Percentiles rank a stretch among this genome's conserved stretches.
Conservation (phyloP, 148 eudicot species). For the Chenopodium album region DNA sequence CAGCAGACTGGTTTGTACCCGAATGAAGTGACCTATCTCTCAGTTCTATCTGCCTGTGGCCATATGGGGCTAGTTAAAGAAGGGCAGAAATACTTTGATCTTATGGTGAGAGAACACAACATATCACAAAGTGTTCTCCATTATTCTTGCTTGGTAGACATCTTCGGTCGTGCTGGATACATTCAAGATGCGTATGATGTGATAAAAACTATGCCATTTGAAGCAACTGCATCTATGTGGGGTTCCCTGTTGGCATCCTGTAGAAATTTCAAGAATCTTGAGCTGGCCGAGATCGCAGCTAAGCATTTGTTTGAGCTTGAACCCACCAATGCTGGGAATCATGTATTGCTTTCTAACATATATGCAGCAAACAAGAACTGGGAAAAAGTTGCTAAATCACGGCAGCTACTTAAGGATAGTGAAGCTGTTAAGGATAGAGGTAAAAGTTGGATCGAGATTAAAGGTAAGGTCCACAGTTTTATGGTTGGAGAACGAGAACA, state of each 20-base stretch:
- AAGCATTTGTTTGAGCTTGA: conserved; percentile 63
- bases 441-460: conserved; percentile 69
- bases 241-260: conserved; percentile 71
- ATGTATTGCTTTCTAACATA: conserved; percentile 64
- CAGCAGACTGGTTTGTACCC: conserved; percentile 60
- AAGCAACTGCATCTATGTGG: conserved; percentile 74
- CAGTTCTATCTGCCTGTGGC: conserved; percentile 19
- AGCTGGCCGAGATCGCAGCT: conserved; percentile 72
- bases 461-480: conserved; percentile 59
- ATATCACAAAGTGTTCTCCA: conserved; percentile 53
- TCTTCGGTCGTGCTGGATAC: conserved; percentile 62
- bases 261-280: conserved; percentile 49
- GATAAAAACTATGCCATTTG: conserved; percentile 61
- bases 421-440: conserved; percentile 58
- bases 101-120: conserved; percentile 48
- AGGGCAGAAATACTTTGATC: conserved; percentile 32
- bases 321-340: conserved; percentile 75
- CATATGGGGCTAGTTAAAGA: no score
- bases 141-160: conserved; percentile 73
- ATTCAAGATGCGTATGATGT: conserved; percentile 55
- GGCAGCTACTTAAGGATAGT: conserved; percentile 55
- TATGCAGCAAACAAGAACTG: conserved; percentile 65
- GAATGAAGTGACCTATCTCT: conserved; percentile 64
- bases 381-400: conserved; percentile 57
- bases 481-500: conserved; percentile 67